Percentiles rank a stretch among this genome's conserved stretches.
These are phyloP conservation scores for Phytomonas sp. DNA, from an alignment of 208 protist genomes.

Conservation along the genomic window DNA sequence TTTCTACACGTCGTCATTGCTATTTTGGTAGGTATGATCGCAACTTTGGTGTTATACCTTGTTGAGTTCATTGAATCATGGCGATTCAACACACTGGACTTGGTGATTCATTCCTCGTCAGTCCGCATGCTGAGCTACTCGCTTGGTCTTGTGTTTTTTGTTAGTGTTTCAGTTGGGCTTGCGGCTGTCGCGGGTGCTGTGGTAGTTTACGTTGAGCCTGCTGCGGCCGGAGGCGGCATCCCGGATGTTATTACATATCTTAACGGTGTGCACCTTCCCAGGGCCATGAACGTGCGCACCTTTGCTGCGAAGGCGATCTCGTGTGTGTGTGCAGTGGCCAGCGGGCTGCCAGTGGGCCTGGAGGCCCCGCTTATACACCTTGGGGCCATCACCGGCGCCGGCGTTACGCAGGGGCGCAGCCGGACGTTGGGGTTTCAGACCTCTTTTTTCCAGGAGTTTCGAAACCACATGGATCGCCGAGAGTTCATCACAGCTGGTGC, in stretches of 20 bases:
- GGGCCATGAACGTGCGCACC: constrained; percentile 81
- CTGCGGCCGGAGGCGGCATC: constrained; percentile 79
- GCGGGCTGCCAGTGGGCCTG: constrained; percentile 88
- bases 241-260: constrained; percentile 91
- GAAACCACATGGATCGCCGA: constrained; percentile 88
- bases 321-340: constrained; percentile 83
- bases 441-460: constrained; percentile 66
- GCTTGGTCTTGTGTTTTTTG: constrained; percentile 38
- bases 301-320: constrained; percentile 82
- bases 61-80: constrained; percentile 61
- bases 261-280: constrained; percentile 89
- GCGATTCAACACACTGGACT: constrained; percentile 27
- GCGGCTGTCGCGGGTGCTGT: constrained; percentile 43
- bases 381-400: constrained; percentile 90
- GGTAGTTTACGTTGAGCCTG: constrained; percentile 78
- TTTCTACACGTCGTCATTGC: constrained; percentile 78
- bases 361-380: constrained; percentile 95
- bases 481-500: constrained; percentile 93
- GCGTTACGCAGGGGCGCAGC: constrained; percentile 88
- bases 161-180: constrained; percentile 38
- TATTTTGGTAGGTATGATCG: constrained; percentile 65
- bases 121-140: constrained; percentile 23
- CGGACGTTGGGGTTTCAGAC: constrained; percentile 80
- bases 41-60: constrained; percentile 54
- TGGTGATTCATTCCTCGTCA: constrained; percentile 20